Base-by-base conservation (phyloP, 2,329 filamentous ascomycete genomes). In the Fusarium pilosicola region DNA sequence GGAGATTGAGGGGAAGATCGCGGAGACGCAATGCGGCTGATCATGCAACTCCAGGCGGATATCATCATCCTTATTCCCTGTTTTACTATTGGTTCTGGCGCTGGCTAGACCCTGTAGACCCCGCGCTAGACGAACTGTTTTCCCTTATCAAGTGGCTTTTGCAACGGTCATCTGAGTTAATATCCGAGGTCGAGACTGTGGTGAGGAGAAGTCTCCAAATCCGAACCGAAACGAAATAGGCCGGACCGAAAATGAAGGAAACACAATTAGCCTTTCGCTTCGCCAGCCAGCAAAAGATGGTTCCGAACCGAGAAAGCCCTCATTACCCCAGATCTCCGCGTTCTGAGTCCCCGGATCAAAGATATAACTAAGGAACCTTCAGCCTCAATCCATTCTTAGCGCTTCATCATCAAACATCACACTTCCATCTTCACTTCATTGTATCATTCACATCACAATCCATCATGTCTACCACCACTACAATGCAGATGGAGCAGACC, bases 341-440 rank as follows among this genome's bases (percentile, higher is more conserved):
- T 59, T 36, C 36, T 59, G 38, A 26, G 39, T 39, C 56, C 57
- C 66, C 36, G 39, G 45, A 12, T 59, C 55, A 44, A 44, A 70
- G 49, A 55, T 72, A 72, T 72, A 72, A 70, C 58, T 72, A 67
- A 58, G 55, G 55, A 36, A 67, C 46, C 58, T 72, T 73, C 48
- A 73, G 68, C 69, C 70, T 71, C 54, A 71, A 69, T 38, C 24
- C 26, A 62, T 45, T 64, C 52, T 64, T 64, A 68, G 67, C 39
- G 54, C 45, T 72, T 52, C 68, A 69, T 69, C 51, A 69, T 64
- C 68, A 72, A 58, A 49, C 52, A 66, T 32, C 39, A 39, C 38
- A 45, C 32, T 28, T 38, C 3, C 55, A 45, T 32, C 12, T 51
- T 52, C 24, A 30, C 22, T 44, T 55, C 41, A 26, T 51, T 30